Conservation (phyloP, 1,139 yeast genomes). For the Geotrichum siamense region DNA sequence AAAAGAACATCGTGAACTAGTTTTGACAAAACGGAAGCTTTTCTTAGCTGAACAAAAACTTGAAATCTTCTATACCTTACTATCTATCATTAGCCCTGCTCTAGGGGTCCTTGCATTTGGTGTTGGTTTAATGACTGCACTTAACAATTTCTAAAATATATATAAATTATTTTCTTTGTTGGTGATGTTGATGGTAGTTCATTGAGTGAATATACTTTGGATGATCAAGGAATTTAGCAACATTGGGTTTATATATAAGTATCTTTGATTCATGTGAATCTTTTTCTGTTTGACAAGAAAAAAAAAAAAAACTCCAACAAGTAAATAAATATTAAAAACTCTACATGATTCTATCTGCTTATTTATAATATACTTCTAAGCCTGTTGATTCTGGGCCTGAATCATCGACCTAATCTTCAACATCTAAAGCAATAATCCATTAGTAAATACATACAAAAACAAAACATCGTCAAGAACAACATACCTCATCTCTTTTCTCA, state of each 20-base stretch:
- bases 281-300: too few species aligned
- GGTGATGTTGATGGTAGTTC: too few species aligned
- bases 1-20: neutral
- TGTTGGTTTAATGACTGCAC: slow-evolving; percentile 1
- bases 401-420: slow-evolving; percentile 24
- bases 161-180: neutral
- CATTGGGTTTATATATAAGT: too few species aligned
- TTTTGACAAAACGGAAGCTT: neutral
- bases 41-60: neutral
- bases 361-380: too few species aligned
- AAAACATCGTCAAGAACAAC: slow-evolving; percentile 13
- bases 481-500: slow-evolving; percentile 32
- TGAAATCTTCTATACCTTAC: neutral
- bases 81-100: neutral
- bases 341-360: too few species aligned
- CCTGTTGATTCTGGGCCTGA: slow-evolving; percentile 5
- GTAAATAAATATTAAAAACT: too few species aligned
- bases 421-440: slow-evolving; percentile 17
- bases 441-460: too few species aligned
- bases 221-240: too few species aligned
- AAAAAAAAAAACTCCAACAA: too few species aligned
- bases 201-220: too few species aligned
- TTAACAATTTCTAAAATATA: neutral
- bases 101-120: neutral
- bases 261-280: too few species aligned